Evolutionary conservation across 805 yeast genomes (phyloP), one percentile per base, ranked within the genome.

Genomic region (Myxozyma mucilagina): DNA sequence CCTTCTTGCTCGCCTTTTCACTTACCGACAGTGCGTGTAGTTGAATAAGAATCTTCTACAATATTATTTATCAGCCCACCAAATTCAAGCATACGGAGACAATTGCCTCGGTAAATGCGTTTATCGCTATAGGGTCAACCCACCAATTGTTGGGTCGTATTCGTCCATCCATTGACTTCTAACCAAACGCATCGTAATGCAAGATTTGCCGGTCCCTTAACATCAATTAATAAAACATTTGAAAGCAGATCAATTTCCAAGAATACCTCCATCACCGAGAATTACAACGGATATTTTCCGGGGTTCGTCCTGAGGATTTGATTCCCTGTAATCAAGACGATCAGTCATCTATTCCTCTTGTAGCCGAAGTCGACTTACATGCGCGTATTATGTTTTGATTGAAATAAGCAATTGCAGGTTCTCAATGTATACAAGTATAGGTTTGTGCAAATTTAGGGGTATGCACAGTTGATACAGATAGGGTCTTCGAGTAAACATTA

Each of bases 161-260:
- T 72, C 75, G 51, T 72, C 75, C n/a, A 72, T 70, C 74, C 74
- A 72, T 57, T 71, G 70, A 54, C 71, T 64, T 32, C 75, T 64
- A 29, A 72, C 69, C 32, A 72, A 63, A 29, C 73, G 53, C 74
- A 72, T 71, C 13, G 75, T 72, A 39, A 72, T 57, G 48, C 65
- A 61, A 10, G 65, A 57, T 29, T 61, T 61, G 1, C 65, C 65
- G 18, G 59, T 70, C 59, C 75, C 72, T 48, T 69, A 63, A 60
- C 70, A 68, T 69, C 59, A 10, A 24, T 36, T 20, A 16, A 13
- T n/a, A 16, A 47, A 9, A 20, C 34, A 8, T 29, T 36, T 3
- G 35, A 11, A 11, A 31, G n/a, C 29, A 9, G 39, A 24, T 24
- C 41, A 18, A 7, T 13, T 43, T 16, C 6, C 9, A 14, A 10